A percentile compares a stretch with the other conserved stretches of the same genome.
Conservation (phyloP, 2,329 filamentous ascomycete genomes). For the Acephala macrosclerotiorum region DNA sequence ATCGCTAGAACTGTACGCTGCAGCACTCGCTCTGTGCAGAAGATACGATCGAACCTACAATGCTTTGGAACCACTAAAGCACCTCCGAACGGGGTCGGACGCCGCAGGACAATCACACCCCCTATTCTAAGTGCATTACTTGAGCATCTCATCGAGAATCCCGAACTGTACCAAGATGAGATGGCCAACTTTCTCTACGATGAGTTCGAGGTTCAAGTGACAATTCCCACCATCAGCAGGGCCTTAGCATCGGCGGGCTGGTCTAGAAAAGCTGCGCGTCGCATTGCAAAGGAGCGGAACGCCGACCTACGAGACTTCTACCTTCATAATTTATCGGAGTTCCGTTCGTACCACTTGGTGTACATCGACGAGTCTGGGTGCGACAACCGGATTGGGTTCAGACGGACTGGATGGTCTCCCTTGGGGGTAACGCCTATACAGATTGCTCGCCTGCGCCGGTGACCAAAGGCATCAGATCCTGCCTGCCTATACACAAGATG, state of each 20-base stretch:
- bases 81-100: conserved; percentile 26
- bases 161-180: conserved; percentile 41
- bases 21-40: conserved; percentile 24
- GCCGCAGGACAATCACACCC: conserved; percentile 28
- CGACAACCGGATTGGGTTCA: conserved; percentile 46
- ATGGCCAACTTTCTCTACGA: conserved; percentile 40
- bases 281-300: conserved; percentile 44
- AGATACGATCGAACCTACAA: conserved; percentile 31
- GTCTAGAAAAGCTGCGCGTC: conserved; percentile 44
- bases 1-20: conserved; percentile 15
- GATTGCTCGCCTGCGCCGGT: conserved; percentile 36
- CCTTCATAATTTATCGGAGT: conserved; percentile 44
- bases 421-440: conserved; percentile 41
- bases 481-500: conserved; percentile 37
- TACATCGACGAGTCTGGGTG: conserved; percentile 49
- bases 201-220: conserved; percentile 24
- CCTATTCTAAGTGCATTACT: conserved; percentile 41
- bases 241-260: conserved; percentile 32
- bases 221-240: conserved; percentile 24
- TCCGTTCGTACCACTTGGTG: conserved; percentile 46
- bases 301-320: conserved; percentile 47
- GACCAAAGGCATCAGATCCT: conserved; percentile 38
- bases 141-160: conserved; percentile 42
- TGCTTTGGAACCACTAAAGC: conserved; percentile 33
- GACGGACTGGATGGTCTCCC: conserved; percentile 48